These are phyloP conservation scores for Stagonosporopsis vannaccii DNA, from an alignment of 2,329 filamentous ascomycete genomes.

Conservation along the genomic window DNA sequence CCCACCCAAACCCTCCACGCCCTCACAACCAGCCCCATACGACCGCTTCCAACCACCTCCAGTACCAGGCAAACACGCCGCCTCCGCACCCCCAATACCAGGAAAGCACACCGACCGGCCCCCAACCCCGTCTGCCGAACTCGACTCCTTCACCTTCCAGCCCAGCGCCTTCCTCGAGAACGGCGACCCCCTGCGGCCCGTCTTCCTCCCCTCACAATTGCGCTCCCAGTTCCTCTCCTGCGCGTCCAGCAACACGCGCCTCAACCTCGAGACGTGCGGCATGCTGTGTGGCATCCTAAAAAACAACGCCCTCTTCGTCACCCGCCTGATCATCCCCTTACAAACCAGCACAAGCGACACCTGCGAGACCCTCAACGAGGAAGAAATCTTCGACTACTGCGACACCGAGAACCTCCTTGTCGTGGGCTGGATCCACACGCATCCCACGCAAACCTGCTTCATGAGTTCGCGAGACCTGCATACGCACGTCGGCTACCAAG, in stretches of 20 bases:
- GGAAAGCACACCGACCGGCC: slow-evolving; percentile 33
- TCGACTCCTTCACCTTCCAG: slow-evolving; percentile 77
- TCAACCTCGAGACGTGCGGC: slow-evolving; percentile 91
- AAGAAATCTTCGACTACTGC: slow-evolving; percentile 86
- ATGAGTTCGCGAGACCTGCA: slow-evolving; percentile 95
- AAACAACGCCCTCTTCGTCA: slow-evolving; percentile 93
- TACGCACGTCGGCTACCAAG: slow-evolving; percentile 92
- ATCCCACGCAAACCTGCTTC: slow-evolving; percentile 95
- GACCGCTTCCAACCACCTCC: slow-evolving; percentile 35
- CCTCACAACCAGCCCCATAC: slow-evolving; percentile 22
- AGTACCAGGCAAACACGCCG: slow-evolving; percentile 40
- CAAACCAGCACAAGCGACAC: slow-evolving; percentile 91
- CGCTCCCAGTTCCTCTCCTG: slow-evolving; percentile 76
- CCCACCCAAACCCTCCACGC: slow-evolving; percentile 38
- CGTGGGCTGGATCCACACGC: slow-evolving; percentile 97
- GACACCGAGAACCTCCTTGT: slow-evolving; percentile 83
- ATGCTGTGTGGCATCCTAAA: slow-evolving; percentile 90
- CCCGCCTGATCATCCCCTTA: slow-evolving; percentile 85
- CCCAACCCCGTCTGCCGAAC: slow-evolving; percentile 47
- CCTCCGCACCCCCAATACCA: slow-evolving; percentile 40
- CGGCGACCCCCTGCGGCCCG: slow-evolving; percentile 81
- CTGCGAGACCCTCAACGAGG: slow-evolving; percentile 91
- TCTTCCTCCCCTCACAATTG: slow-evolving; percentile 83
- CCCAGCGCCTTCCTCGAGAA: slow-evolving; percentile 90
- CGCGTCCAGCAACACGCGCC: slow-evolving; percentile 77